Percentiles rank a stretch among this genome's conserved stretches.
Evolutionary conservation across 1,284 basidiomycete genomes (phyloP).

Genomic region (Tilletia horrida): DNA sequence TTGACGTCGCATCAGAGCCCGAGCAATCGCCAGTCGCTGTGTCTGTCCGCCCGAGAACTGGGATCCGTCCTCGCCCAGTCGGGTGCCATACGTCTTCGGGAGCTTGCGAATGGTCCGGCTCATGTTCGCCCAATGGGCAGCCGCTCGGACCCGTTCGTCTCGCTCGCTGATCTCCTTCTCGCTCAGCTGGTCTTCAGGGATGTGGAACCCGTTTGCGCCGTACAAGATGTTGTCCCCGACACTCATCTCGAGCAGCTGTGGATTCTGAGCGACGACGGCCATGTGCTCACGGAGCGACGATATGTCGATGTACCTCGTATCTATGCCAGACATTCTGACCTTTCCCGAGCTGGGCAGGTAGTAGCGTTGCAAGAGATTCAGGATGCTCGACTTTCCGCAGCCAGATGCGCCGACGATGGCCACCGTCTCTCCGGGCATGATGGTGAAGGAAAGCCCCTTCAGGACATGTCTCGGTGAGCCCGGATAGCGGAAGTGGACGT

Average conservation of each 20-base stretch:
- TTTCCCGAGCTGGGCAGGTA: conserved; percentile 43
- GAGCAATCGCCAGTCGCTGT: conserved; percentile 85
- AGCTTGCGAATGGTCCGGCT: conserved; percentile 81
- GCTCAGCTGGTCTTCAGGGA: background rate
- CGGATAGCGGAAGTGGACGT: conserved; percentile 44
- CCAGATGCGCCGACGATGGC: conserved; percentile 50
- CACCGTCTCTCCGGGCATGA: conserved; percentile 43
- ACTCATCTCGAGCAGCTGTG: conserved; percentile 41
- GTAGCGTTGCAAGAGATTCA: conserved; percentile 44
- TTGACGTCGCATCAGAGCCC: conserved; percentile 71
- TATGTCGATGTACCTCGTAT: conserved; percentile 17
- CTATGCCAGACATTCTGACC: conserved; percentile 34
- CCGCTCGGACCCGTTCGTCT: conserved; percentile 57
- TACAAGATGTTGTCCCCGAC: conserved; percentile 45
- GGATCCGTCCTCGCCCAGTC: conserved; percentile 79
- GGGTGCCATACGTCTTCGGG: conserved; percentile 78
- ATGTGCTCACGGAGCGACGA: conserved; percentile 41
- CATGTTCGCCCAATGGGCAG: conserved; percentile 72
- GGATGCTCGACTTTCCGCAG: conserved; percentile 49
- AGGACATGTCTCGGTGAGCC: conserved; percentile 29
- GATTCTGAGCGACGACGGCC: conserved; percentile 41
- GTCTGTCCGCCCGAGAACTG: conserved; percentile 91
- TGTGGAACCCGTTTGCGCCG: conserved; percentile 28
- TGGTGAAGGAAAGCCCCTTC: conserved; percentile 25
- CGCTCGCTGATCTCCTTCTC: background rate